These are phyloP conservation scores for Pyrenochaeta sp. DNA, from an alignment of 2,329 filamentous ascomycete genomes.

Conservation along the genomic window DNA sequence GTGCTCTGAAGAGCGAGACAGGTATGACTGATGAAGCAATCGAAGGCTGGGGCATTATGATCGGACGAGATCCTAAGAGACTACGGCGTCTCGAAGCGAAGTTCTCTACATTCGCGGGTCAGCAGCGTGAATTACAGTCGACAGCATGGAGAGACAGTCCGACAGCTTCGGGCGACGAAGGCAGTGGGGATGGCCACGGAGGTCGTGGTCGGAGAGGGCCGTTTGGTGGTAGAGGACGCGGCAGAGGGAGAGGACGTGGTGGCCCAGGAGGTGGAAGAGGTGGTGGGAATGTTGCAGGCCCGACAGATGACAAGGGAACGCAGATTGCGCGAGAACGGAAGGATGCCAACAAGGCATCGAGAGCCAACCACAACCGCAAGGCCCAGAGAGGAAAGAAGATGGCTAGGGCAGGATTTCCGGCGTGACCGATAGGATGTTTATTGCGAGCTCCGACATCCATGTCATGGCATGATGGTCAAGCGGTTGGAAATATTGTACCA, in stretches of 20 bases:
- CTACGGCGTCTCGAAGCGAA: constrained; percentile 75
- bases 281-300: constrained; percentile 68
- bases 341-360: constrained; percentile 80
- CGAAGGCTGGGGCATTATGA: constrained; percentile 93
- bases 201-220: constrained; percentile 59
- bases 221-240: constrained; percentile 47
- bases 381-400: constrained; percentile 72
- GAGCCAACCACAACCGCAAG: constrained; percentile 86
- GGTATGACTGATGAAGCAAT: constrained; percentile 93
- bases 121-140: constrained; percentile 70
- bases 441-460: background rate
- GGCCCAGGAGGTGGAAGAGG: constrained; percentile 46
- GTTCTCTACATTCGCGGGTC: constrained; percentile 70
- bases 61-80: constrained; percentile 74
- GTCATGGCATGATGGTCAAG: background rate
- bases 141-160: constrained; percentile 68
- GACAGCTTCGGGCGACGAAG: constrained; percentile 64
- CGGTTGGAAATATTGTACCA: background rate
- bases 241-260: constrained; percentile 45
- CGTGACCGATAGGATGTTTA: constrained; percentile 30
- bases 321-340: constrained; percentile 77
- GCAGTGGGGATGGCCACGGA: constrained; percentile 53
- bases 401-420: constrained; percentile 63
- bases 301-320: constrained; percentile 74
- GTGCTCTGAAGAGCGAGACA: constrained; percentile 74